Evolutionary conservation across 495 filamentous ascomycete genomes (phyloP), one percentile per base, ranked within the genome.

Genomic region (Hypomontagnella monticulosa): DNA sequence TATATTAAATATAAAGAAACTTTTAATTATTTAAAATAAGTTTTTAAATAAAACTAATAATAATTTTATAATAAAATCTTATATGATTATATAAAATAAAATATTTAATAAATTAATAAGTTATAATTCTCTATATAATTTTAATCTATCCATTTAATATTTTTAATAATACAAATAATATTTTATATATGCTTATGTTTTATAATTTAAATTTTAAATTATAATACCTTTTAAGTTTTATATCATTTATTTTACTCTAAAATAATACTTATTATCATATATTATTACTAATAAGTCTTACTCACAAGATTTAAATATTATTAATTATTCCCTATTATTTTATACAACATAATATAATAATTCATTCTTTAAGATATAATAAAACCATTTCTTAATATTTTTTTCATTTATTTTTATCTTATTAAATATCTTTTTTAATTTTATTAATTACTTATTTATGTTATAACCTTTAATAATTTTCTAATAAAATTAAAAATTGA

Each of bases 61-160:
- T 11, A 57, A 9, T 1, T 3, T 12, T 4, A 57, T 42, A 18
- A 56, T 56, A 10, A 56, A 56, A 14, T 56, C 53, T 14, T 18
- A 18, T 12, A 27, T 8, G 3, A 57, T 16, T 14, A 42, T 57
- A 16, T 57, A 15, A 14, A 33, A 57, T 14, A 30, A 41, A 4
- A 46, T 44, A 5, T 11, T 0, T 14, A 14, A 15, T 12, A 6
- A 1, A 1, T 23, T 4, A 5, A 57, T 57, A 1, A 42, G 27
- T 30, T 57, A 19, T 7, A 57, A 19, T 15, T 48, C 16, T 1
- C 42, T 42, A 0, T 37, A 16, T 6, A 10, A 1, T 16, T 57
- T 46, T 0, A 1, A 6, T 12, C 32, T 4, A 12, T 57, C 16
- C 0, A 32, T 57, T 0, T 16, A 15, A 12, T 48, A 47, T n/a